Percentiles rank a stretch among this genome's conserved stretches.
phyloP scores from a whole-genome alignment of 495 filamentous ascomycete species.

The Pseudomonodictys pantanalensis region DNA sequence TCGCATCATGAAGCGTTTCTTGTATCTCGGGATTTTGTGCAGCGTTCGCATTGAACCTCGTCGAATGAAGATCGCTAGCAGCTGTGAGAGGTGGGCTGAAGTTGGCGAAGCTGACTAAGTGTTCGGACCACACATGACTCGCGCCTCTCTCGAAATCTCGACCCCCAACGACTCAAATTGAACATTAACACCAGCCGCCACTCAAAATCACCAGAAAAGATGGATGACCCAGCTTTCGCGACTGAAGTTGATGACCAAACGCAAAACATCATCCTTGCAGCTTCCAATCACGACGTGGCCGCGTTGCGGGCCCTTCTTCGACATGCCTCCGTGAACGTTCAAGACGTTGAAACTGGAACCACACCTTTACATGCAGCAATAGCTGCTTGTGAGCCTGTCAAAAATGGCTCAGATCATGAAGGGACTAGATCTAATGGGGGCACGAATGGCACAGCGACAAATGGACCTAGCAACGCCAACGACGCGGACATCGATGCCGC shows the following conservation, averaged over 20 bases:
- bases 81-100: too few relatives aligned
- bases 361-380: constrained; percentile 90
- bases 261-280: constrained; percentile 65
- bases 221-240: constrained; percentile 28
- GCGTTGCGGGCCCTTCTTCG: constrained; percentile 73
- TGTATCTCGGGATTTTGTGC: too few relatives aligned
- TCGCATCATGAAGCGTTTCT: too few relatives aligned
- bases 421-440: constrained; percentile 28
- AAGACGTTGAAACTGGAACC: constrained; percentile 80
- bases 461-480: constrained; percentile 13
- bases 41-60: too few relatives aligned
- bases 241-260: constrained; percentile 27
- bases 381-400: constrained; percentile 66
- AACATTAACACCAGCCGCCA: not conserved
- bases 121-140: not conserved
- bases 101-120: too few relatives aligned
- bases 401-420: not conserved
- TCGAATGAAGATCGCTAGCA: too few relatives aligned
- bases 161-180: not conserved
- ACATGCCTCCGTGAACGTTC: constrained; percentile 65
- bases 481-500: constrained; percentile 54
- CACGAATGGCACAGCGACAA: constrained; percentile 6
- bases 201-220: not conserved
- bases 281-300: constrained; percentile 75
- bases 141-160: not conserved